A percentile compares a stretch with the other conserved stretches of the same genome.
Evolutionary conservation across 2,329 filamentous ascomycete genomes (phyloP).

Genomic region (Didymellaceae sp.): DNA sequence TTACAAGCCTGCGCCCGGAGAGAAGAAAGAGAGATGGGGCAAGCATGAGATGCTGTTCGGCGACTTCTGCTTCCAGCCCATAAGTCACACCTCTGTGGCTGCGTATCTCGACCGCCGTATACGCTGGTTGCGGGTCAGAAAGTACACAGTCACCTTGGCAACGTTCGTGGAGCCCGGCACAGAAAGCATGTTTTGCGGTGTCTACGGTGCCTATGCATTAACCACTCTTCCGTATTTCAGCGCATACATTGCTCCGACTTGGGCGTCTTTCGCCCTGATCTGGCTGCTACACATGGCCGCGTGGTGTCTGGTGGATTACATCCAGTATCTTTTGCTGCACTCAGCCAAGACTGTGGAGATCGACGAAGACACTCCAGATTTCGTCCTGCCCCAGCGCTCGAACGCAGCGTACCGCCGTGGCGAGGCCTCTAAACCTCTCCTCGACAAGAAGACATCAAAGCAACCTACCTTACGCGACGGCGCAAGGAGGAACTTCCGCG

Average conservation of each 20-base stretch:
- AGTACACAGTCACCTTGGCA: conserved; percentile 88
- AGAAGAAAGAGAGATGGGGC: conserved; percentile 57
- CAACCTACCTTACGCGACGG: conserved; percentile 35
- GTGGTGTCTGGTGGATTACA: conserved; percentile 81
- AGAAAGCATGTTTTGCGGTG: conserved; percentile 83
- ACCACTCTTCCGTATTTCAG: conserved; percentile 74
- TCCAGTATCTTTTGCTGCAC: conserved; percentile 76
- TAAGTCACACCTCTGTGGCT: conserved; percentile 76
- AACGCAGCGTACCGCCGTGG: conserved; percentile 40
- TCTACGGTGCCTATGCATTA: conserved; percentile 78
- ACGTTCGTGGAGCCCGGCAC: conserved; percentile 93
- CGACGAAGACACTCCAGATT: conserved; percentile 75
- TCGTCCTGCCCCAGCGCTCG: conserved; percentile 62
- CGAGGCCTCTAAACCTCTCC: conserved; percentile 30
- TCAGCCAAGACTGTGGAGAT: conserved; percentile 72
- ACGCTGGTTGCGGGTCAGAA: conserved; percentile 90
- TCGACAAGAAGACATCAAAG: conserved; percentile 17
- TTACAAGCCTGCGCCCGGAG: conserved; percentile 31
- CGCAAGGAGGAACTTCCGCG: conserved; percentile 63
- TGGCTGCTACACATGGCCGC: conserved; percentile 70
- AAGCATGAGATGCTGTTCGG: conserved; percentile 87
- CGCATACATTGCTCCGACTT: conserved; percentile 67
- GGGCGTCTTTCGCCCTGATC: conserved; percentile 67
- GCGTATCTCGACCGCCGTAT: conserved; percentile 83
- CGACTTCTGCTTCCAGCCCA: conserved; percentile 88